Base-by-base conservation (phyloP, 441 rosid genomes). In the Euphorbia corollata region DNA sequence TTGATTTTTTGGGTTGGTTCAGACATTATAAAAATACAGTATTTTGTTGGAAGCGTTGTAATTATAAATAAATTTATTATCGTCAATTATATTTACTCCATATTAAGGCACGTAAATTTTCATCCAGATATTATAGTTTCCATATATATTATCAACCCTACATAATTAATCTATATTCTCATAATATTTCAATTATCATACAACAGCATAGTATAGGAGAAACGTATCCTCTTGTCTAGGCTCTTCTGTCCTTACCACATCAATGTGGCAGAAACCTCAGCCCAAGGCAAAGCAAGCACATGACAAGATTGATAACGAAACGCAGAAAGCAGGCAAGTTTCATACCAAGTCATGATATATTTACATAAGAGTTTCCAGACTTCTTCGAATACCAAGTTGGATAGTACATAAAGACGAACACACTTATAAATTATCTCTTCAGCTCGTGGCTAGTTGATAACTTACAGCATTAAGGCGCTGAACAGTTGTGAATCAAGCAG, bases 401-500 rank as follows among this genome's bases (percentile, higher is more conserved):
- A 56, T 3, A 56, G 63, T 50, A 48, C 19, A 50, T 50, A 48
- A 3, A 68, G 50, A 8, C 27, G 9, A 23, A 32, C 27, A 61
- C 12, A 8, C 12, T 19, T 59, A 9, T 38, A 65, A 45, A 22
- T 34, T 48, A 41, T 48, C 67, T 32, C 51, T 54, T 58, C 18
- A 68, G 59, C 61, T 8, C 13, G 18, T 43, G 54, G 41, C 60
- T 48, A 32, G 43, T 51, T 19, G 47, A 47, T 65, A 24, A 30
- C 59, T 23, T 32, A 62, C 16, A 56, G 24, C 12, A 22, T 41
- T 38, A 30, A 5, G 9, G 22, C 18, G 20, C 8, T 16, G 16
- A 59, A 24, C 15, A 38, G 36, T 67, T 41, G 10, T 7, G 39
- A 43, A 41, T 83, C 75, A 84, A 64, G 78, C 70, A 1, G 83